Conservation (phyloP, 2,329 filamentous ascomycete species). For the Alternaria sp. region DNA sequence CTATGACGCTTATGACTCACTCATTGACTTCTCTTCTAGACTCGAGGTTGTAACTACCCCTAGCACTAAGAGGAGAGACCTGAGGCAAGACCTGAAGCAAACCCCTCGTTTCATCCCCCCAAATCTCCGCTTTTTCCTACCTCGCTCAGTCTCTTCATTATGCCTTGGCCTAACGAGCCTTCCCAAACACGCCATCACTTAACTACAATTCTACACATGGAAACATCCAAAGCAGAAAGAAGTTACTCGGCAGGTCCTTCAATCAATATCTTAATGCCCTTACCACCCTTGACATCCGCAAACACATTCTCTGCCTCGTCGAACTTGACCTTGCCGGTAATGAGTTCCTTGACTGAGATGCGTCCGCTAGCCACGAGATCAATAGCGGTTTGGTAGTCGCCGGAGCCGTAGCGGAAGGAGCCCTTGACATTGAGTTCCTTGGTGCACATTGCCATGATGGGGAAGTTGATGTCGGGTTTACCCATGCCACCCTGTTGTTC, state of each 20-base stretch:
- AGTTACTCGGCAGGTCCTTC: conserved; percentile 48
- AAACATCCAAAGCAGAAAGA: not conserved
- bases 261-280: conserved; percentile 74
- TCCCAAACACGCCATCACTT: not conserved
- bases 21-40: not conserved
- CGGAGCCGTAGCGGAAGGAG: conserved; percentile 86
- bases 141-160: not conserved
- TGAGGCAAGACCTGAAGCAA: not conserved
- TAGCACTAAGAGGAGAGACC: not conserved
- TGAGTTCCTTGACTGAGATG: conserved; percentile 78
- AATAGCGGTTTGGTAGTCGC: conserved; percentile 86
- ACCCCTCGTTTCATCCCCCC: conserved; percentile 2
- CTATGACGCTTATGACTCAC: not conserved
- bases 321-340: conserved; percentile 81
- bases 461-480: conserved; percentile 84
- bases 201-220: not conserved
- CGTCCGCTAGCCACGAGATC: conserved; percentile 76
- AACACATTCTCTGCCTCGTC: conserved; percentile 86
- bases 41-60: not conserved
- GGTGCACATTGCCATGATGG: conserved; percentile 86
- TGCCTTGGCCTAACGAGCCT: conserved; percentile 1
- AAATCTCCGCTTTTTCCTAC: not conserved
- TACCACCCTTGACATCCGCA: conserved; percentile 81
- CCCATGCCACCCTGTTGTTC: conserved; percentile 75
- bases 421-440: conserved; percentile 90